Evolutionary conservation across 163 green algal species (phyloP).

Genomic region (Coccomyxa subellipsoidea): DNA sequence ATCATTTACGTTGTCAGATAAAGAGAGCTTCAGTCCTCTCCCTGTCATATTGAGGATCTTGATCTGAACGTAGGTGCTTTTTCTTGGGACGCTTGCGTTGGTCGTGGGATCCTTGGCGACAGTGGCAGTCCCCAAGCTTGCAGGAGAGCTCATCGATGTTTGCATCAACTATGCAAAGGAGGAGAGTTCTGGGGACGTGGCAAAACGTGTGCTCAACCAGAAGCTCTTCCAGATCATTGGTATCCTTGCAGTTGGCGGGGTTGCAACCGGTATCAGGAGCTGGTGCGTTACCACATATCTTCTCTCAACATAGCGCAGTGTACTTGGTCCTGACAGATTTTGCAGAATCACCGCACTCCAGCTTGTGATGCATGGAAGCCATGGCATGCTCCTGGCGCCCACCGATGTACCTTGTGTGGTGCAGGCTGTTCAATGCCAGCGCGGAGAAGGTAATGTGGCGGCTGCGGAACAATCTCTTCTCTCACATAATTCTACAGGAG

Average conservation of each 20-base stretch:
- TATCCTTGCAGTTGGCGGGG: neutral
- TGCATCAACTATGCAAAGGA: constrained; percentile 30
- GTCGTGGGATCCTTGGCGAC: constrained; percentile 17
- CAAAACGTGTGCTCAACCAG: constrained; percentile 23
- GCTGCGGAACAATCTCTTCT: constrained; percentile 39
- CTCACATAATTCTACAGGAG: constrained; percentile 37
- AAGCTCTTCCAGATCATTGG: neutral
- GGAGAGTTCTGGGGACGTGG: neutral
- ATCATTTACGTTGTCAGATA: too few species aligned
- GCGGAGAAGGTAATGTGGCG: constrained; percentile 48
- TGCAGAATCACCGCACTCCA: too few species aligned
- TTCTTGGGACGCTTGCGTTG: constrained; percentile 24
- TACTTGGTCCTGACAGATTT: too few species aligned
- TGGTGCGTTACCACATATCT: neutral
- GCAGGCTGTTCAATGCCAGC: constrained; percentile 44
- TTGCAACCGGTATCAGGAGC: constrained; percentile 1
- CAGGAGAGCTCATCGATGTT: constrained; percentile 40
- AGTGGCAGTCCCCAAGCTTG: constrained; percentile 40
- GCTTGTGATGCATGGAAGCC: too few species aligned
- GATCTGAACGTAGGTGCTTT: constrained; percentile 30
- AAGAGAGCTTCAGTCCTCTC: too few species aligned
- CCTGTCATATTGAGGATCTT: too few species aligned
- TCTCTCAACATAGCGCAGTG: too few species aligned
- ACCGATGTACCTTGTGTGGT: too few species aligned
- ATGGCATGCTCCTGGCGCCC: too few species aligned